These are phyloP conservation scores for Biancaea sappan DNA, from an alignment of 306 rosid genomes.

Conservation along the genomic window DNA sequence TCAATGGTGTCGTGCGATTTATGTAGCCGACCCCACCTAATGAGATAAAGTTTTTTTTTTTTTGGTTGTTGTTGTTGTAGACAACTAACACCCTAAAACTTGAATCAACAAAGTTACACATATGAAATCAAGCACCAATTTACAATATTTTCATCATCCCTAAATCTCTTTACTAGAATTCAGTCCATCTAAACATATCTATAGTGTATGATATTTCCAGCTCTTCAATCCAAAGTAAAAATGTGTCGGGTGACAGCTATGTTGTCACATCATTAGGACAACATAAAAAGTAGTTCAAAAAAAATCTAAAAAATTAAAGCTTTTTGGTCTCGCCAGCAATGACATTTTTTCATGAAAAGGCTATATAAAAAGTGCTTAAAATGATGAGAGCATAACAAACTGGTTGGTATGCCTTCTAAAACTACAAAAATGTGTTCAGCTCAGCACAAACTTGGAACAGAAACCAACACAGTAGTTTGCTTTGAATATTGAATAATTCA, in stretches of 20 bases:
- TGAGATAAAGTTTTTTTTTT: no score
- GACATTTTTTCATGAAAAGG: background rate
- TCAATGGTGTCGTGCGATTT: no score
- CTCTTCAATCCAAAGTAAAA: background rate
- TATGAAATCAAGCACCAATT: background rate
- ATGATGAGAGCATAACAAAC: background rate
- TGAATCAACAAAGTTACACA: background rate
- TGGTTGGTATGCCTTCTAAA: background rate
- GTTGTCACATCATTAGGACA: background rate
- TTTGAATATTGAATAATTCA: background rate
- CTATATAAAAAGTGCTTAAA: background rate
- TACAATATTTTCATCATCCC: no score
- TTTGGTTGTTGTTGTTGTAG: no score
- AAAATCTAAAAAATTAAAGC: background rate
- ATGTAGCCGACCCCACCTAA: no score
- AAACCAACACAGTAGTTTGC: background rate
- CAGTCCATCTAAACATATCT: no score
- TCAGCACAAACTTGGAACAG: background rate
- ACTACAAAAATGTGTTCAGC: background rate
- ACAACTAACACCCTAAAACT: background rate
- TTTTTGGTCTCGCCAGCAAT: background rate
- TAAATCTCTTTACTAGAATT: no score
- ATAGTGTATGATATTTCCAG: no score
- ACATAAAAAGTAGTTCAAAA: constrained; percentile 7
- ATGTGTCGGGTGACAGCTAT: background rate